These are phyloP conservation scores for Colletotrichum sp. DNA, from an alignment of 2,329 filamentous ascomycete species.

Conservation along the genomic window DNA sequence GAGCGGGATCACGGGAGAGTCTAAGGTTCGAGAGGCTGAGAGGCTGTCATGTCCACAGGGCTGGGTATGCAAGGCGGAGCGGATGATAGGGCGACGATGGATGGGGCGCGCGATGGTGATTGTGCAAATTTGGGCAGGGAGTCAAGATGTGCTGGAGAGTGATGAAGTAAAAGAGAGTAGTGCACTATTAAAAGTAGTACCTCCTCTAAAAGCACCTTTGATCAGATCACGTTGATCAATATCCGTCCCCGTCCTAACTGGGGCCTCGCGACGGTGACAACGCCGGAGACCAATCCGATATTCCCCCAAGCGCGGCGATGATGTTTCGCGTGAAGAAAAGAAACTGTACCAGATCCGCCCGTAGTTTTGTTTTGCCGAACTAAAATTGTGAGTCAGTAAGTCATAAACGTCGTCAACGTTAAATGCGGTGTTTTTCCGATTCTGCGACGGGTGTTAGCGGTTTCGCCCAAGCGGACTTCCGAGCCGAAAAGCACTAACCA, in stretches of 20 bases:
- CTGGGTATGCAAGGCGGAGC: slow-evolving; percentile 8
- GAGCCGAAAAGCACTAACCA: slow-evolving; percentile 61
- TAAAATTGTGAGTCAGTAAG: slow-evolving; percentile 23
- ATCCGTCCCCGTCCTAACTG: slow-evolving; percentile 12
- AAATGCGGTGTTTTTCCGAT: slow-evolving; percentile 52
- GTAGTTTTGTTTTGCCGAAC: slow-evolving; percentile 22
- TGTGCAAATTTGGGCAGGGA: slow-evolving; percentile 12
- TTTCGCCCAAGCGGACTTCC: background rate
- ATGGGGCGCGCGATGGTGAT: slow-evolving; percentile 12
- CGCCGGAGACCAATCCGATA: slow-evolving; percentile 8
- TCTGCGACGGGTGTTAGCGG: slow-evolving; percentile 38
- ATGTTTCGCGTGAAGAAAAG: slow-evolving; percentile 15
- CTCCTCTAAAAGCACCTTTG: slow-evolving; percentile 22
- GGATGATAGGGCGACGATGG: background rate
- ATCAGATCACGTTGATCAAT: slow-evolving; percentile 17
- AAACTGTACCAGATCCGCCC: slow-evolving; percentile 21
- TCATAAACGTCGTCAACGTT: slow-evolving; percentile 26
- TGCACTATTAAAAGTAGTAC: slow-evolving; percentile 24
- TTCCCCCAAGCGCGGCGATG: slow-evolving; percentile 17
- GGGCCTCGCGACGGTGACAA: slow-evolving; percentile 1
- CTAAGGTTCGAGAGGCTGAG: background rate
- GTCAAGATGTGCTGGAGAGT: slow-evolving; percentile 17
- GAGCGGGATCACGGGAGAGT: background rate
- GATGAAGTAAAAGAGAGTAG: slow-evolving; percentile 22
- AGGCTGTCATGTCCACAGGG: slow-evolving; percentile 5